These are phyloP conservation scores for Fagopyrum esculentum DNA, from an alignment of 148 eudicot species.

Conservation along the genomic window DNA sequence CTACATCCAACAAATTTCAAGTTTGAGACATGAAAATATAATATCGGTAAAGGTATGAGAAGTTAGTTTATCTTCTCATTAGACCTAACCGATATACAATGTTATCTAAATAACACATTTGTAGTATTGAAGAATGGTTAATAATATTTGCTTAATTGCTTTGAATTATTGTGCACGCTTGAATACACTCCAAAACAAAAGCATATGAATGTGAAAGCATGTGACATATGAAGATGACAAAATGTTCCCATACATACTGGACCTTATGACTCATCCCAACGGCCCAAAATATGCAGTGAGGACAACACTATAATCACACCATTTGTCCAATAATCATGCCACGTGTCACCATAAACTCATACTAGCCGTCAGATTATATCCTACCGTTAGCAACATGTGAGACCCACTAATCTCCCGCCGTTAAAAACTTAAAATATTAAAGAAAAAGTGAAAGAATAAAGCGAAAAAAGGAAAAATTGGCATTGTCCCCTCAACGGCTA, in stretches of 20 bases:
- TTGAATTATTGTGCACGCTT: not conserved
- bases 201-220: not conserved
- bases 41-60: too few species aligned
- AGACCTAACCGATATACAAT: too few species aligned
- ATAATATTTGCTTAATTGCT: too few species aligned
- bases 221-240: slow-evolving; percentile 7
- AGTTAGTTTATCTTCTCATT: too few species aligned
- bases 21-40: too few species aligned
- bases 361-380: not conserved
- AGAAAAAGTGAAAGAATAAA: not conserved
- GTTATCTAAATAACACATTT: too few species aligned
- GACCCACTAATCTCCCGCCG: slow-evolving; percentile 18
- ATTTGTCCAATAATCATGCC: slow-evolving; percentile 2
- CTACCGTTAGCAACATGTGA: slow-evolving; percentile 12
- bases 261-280: not conserved
- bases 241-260: not conserved
- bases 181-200: not conserved
- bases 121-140: too few species aligned
- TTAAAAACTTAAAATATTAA: not conserved
- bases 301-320: not conserved
- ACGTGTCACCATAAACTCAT: not conserved
- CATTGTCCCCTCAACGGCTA: slow-evolving; percentile 7
- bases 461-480: not conserved
- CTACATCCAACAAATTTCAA: too few species aligned
- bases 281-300: not conserved